A percentile compares a stretch with the other conserved stretches of the same genome.
These are phyloP conservation scores for Paramecium octaurelia DNA, from an alignment of 73 alveolate species.

Conservation along the genomic window DNA sequence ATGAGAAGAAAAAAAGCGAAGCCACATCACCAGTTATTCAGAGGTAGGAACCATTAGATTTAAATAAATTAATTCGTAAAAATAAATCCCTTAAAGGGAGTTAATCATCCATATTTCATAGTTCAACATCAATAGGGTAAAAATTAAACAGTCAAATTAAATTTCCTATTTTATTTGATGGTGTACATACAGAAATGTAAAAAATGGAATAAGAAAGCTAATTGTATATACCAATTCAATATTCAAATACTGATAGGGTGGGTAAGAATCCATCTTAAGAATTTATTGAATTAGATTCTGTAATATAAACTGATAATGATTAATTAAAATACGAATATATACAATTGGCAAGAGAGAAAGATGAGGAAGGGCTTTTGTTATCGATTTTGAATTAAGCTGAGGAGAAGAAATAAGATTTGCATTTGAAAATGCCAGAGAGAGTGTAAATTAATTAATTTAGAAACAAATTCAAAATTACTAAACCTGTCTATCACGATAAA, in stretches of 20 bases:
- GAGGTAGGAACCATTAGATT: neutral
- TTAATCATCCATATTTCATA: neutral
- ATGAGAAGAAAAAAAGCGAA: neutral
- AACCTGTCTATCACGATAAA: neutral
- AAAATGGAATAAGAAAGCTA: neutral
- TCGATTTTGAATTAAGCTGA: neutral
- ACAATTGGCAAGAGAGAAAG: neutral
- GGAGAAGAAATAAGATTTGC: neutral
- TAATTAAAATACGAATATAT: neutral
- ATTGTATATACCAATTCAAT: neutral
- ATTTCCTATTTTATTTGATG: neutral
- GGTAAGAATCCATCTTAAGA: neutral
- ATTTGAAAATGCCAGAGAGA: neutral
- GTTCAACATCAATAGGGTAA: neutral
- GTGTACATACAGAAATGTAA: neutral
- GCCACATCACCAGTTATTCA: neutral
- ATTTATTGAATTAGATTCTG: neutral
- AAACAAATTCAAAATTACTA: neutral
- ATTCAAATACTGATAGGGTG: neutral
- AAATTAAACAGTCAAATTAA: neutral
- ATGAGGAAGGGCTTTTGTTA: neutral
- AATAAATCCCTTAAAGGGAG: neutral
- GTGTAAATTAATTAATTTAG: neutral
- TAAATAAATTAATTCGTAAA: neutral
- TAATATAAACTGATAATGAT: neutral